phyloP scores from a whole-genome alignment of 2,329 filamentous ascomycete species.

The Pseudogymnoascus destructans region DNA sequence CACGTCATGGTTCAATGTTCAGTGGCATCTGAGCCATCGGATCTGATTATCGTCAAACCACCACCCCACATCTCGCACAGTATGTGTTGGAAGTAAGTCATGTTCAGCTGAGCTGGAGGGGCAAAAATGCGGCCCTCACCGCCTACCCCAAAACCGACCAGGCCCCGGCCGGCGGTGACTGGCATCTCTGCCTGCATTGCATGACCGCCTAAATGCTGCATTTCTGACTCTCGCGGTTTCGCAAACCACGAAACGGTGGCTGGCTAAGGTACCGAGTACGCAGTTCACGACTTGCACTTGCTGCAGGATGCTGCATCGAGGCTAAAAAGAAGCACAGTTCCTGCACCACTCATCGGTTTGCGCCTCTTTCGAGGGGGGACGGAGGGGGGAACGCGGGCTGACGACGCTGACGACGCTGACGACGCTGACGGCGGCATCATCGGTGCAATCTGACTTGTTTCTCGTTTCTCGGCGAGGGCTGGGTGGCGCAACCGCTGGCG shows the following conservation, averaged over 20 bases:
- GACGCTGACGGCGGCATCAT: constrained; percentile 3
- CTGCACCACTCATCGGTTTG: constrained; percentile 2
- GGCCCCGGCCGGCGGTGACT: neutral
- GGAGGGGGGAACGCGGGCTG: neutral
- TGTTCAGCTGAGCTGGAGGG: neutral
- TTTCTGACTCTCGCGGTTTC: constrained; percentile 3
- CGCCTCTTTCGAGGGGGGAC: neutral
- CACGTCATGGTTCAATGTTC: neutral
- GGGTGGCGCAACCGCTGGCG: constrained; percentile 1
- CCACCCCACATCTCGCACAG: neutral
- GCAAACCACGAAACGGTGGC: neutral
- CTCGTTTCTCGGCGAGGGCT: constrained; percentile 3
- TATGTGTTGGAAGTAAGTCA: neutral
- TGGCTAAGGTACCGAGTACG: constrained; percentile 1
- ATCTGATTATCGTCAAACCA: constrained; percentile 1
- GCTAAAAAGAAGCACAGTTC: constrained; percentile 4
- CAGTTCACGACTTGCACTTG: neutral
- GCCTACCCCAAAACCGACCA: neutral
- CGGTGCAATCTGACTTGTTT: constrained; percentile 5
- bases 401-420: no score
- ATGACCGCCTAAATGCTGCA: constrained; percentile 1
- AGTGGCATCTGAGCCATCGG: neutral
- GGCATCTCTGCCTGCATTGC: neutral
- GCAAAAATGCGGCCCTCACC: neutral
- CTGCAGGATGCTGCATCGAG: neutral